Base-by-base conservation (phyloP, 768 basidiomycete genomes). In the Boletus reticuloceps region DNA sequence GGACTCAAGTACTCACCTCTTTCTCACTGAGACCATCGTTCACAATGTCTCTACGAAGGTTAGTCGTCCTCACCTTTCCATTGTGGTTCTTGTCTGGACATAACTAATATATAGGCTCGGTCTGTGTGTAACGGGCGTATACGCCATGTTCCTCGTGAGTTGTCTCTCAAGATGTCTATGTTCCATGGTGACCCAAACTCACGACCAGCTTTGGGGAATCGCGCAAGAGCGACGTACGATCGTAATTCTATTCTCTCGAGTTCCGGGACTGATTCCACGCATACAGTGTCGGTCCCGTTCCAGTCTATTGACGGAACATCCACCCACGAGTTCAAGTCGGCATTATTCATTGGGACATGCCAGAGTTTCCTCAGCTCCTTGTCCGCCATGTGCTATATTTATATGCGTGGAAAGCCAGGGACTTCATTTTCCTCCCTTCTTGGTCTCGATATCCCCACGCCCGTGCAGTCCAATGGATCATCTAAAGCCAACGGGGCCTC, bases 211-310 rank as follows among this genome's bases (percentile, higher is more conserved):
- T 48, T 92, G 93, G 93, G 94, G 90, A 12, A 83, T 95, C 42
- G 91, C 93, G 11, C 97, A 99, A 76, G 97, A 98, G 76, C 80
- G 95, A 72, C 70, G 95, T 97, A 72, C 64, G 83, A n/a, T 72
- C 49, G 8, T 29, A 27, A 12, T 1, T 32, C 27, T 19, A 36
- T 34, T 42, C 6, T 48, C 36, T 19, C 12, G 20, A 25, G 10
- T n/a, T 32, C 51, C 31, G 22, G 41, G 44, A n/a, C 48, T 59
- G 37, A 59, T 20, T 16, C 19, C 38, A 22, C 11, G 20, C 34
- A 38, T 54, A 1, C 54, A 93, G 91, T 94, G 51, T 90, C 92
- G 27, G 90, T 91, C 29, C 91, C 92, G 16, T 94, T 94, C 73
- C 77, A 83, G 61, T 81, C 84, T 16, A 75, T 85, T 63, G 83